Percentiles rank a stretch among this genome's conserved stretches.
Evolutionary conservation across 192 early-diverging fungal genomes (phyloP).

Genomic region (Chytriomyces confervae): DNA sequence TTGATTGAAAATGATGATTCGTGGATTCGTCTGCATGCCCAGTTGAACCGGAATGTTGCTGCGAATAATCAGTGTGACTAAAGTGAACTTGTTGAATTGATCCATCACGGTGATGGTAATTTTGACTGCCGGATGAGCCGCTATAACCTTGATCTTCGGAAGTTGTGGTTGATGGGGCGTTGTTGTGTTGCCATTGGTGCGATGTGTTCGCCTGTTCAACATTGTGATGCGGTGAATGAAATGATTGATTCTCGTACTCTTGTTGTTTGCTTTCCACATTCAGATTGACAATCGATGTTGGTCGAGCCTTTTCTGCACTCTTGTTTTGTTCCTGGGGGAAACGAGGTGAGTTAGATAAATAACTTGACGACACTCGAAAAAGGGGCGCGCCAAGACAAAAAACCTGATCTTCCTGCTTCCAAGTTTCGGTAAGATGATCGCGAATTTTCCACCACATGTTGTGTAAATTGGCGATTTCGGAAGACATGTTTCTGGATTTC

Average conservation of each 20-base stretch:
- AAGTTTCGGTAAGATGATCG: slow-evolving; percentile 5
- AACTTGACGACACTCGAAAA: background rate
- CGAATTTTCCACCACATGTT: slow-evolving; percentile 34
- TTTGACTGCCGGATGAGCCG: too few relatives aligned
- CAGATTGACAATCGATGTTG: too few relatives aligned
- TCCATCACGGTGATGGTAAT: too few relatives aligned
- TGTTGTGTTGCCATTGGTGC: too few relatives aligned
- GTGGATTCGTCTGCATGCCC: too few relatives aligned
- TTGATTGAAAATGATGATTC: background rate
- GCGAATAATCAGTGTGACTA: background rate
- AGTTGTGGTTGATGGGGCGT: too few relatives aligned
- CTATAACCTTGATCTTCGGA: too few relatives aligned
- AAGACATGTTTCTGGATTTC: background rate
- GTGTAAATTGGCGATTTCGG: slow-evolving; percentile 27
- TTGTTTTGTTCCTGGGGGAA: background rate
- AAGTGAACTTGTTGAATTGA: too few relatives aligned
- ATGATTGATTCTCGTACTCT: too few relatives aligned
- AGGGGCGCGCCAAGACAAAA: background rate
- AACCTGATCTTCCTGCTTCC: slow-evolving; percentile 20
- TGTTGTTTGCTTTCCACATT: too few relatives aligned
- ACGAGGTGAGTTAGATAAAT: background rate
- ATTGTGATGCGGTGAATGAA: too few relatives aligned
- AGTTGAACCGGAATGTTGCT: background rate
- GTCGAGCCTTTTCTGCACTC: background rate
- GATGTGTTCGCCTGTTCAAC: too few relatives aligned